Base-by-base conservation (phyloP, 108 stramenopile species). In the Nitzschia palea region DNA sequence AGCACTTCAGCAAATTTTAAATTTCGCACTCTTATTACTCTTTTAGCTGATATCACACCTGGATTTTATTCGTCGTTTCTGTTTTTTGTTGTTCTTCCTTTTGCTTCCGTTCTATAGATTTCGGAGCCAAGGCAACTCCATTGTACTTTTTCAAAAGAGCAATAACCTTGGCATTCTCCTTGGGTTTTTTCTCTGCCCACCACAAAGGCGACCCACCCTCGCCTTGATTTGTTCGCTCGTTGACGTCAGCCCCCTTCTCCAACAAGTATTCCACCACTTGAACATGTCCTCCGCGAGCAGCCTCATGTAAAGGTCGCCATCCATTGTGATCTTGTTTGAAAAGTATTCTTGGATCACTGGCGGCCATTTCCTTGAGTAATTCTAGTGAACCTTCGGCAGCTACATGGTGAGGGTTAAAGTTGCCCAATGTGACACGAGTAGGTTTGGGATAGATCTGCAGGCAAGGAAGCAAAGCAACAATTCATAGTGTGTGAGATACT, bases 241-340 rank as follows among this genome's bases (percentile, higher is more conserved):
- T 86, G 57, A 86, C 65, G 53, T 72, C 30, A 1, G 73, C 81
- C 25, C 73, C 80, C 55, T 79, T 45, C 9, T 79, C 28, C 17
- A 85, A 54, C 34, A 81, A 42, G 56, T 69, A 91, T 33, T 83
- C 61, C 28, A 88, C 33, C 5, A 85, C 74, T 32, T 89, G 75
- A 1, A 79, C 66, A 36, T 86, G 58, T 22, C 89, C 93, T 55
- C 78, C 74, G n/a, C 93, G 71, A 2, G 85, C 90, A 14, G 93
- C 93, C 55, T 94, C 93, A 65, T 90, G 89, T 35, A 94, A 30
- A 23, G 93, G 86, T 37, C 70, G 65, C 93, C 93, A 95, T 30
- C 86, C 88, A 73, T 95, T 95, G 2, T 57, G 54, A 65, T 95
- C 93, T 25, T 65, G 56, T 48, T 77, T 70, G 62, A 76, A 71